Conservation (phyloP, 148 eudicot genomes). For the Rheum nobile region DNA sequence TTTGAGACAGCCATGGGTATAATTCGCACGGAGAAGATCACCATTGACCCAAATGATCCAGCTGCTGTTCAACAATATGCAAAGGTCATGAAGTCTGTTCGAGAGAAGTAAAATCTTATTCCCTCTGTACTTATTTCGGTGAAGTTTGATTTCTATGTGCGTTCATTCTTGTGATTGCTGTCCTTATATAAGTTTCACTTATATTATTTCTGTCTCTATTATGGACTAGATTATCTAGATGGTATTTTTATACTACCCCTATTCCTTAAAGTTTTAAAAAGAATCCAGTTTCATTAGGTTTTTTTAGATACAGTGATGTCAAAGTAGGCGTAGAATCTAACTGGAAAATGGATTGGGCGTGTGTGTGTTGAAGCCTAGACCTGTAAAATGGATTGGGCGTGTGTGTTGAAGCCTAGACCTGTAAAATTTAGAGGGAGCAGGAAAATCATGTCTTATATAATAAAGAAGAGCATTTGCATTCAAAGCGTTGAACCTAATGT, state of each 20-base stretch:
- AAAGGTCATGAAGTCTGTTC: conserved; percentile 71
- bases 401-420: neutral
- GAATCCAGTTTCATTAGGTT: neutral
- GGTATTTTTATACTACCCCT: neutral
- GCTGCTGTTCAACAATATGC: conserved; percentile 80
- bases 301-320: neutral
- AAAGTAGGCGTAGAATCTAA: neutral
- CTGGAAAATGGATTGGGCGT: neutral
- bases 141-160: neutral
- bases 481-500: neutral
- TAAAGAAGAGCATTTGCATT: neutral
- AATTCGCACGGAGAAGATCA: conserved; percentile 77
- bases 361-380: neutral
- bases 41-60: conserved; percentile 80
- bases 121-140: neutral
- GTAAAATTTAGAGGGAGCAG: neutral
- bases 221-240: neutral
- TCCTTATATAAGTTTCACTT: neutral
- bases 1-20: conserved; percentile 75
- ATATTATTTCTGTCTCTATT: neutral
- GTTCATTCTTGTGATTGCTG: neutral
- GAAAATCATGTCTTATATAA: neutral
- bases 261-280: neutral
- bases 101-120: conserved; percentile 39
- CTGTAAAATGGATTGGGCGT: neutral